Percentiles rank a stretch among this genome's conserved stretches.
Evolutionary conservation across 2,329 filamentous ascomycete species (phyloP).

Genomic region (Colletotrichum sp.): DNA sequence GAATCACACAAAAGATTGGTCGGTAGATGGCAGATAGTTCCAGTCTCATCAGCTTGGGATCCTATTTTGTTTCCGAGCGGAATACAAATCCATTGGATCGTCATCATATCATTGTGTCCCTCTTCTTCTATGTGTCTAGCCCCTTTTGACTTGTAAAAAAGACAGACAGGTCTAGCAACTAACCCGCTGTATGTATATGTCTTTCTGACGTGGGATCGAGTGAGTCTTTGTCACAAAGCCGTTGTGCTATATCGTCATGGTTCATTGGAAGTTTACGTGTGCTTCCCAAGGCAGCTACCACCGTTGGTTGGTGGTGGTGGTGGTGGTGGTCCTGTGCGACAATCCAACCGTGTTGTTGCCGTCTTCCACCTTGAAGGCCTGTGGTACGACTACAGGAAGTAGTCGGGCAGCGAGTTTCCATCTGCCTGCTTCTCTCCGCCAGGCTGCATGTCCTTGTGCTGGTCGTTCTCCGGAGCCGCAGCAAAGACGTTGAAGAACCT

Average conservation of each 20-base stretch:
- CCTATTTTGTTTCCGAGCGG: not conserved
- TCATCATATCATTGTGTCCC: not conserved
- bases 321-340: not conserved
- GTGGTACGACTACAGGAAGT: constrained; percentile 63
- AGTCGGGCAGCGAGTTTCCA: constrained; percentile 68
- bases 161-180: not conserved
- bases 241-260: not conserved
- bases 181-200: not conserved
- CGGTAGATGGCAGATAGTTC: constrained; percentile 2
- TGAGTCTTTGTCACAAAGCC: not conserved
- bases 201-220: not conserved
- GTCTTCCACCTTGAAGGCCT: not conserved
- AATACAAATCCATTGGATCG: not conserved
- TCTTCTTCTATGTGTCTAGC: not conserved
- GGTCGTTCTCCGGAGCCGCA: constrained; percentile 93
- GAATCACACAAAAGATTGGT: constrained; percentile 1
- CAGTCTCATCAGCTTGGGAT: not conserved
- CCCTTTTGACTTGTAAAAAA: not conserved
- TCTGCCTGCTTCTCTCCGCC: constrained; percentile 71
- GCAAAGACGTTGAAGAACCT: constrained; percentile 98
- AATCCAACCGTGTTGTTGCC: not conserved
- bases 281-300: not conserved
- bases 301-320: not conserved
- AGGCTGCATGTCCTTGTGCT: constrained; percentile 84
- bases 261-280: not conserved